These are phyloP conservation scores for Juglanconis juglandina DNA, from an alignment of 2,329 filamentous ascomycete genomes.

Conservation along the genomic window DNA sequence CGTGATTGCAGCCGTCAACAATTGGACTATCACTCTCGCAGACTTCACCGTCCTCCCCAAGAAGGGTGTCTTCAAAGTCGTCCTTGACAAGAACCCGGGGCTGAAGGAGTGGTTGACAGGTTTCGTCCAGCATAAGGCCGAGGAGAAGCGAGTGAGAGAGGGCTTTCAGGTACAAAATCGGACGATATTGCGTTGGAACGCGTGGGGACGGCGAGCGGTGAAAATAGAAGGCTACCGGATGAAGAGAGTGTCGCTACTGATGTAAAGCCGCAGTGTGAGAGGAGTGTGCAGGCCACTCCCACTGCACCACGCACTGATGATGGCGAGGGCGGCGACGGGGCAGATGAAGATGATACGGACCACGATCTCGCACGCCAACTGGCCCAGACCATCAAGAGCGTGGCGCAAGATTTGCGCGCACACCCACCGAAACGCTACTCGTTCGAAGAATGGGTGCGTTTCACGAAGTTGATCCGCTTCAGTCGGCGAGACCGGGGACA, in stretches of 20 bases:
- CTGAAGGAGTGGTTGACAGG: not conserved
- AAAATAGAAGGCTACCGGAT: not conserved
- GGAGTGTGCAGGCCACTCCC: too few relatives aligned
- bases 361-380: constrained; percentile 62
- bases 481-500: constrained; percentile 53
- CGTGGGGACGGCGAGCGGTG: not conserved
- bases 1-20: constrained; percentile 60
- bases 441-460: constrained; percentile 85
- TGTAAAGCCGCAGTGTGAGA: not conserved
- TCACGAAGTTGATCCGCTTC: constrained; percentile 67
- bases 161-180: not conserved
- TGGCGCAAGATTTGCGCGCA: constrained; percentile 61
- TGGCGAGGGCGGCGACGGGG: not conserved
- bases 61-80: constrained; percentile 20
- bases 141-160: not conserved
- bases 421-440: constrained; percentile 61
- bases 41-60: constrained; percentile 57
- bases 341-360: not conserved
- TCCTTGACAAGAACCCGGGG: constrained; percentile 1
- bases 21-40: constrained; percentile 53
- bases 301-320: not conserved
- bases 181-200: not conserved
- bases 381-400: constrained; percentile 65
- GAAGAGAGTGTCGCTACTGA: not conserved
- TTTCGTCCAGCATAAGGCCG: not conserved